Conservation (phyloP, 192 early-diverging fungal species). For the Entophlyctis luteolus region DNA sequence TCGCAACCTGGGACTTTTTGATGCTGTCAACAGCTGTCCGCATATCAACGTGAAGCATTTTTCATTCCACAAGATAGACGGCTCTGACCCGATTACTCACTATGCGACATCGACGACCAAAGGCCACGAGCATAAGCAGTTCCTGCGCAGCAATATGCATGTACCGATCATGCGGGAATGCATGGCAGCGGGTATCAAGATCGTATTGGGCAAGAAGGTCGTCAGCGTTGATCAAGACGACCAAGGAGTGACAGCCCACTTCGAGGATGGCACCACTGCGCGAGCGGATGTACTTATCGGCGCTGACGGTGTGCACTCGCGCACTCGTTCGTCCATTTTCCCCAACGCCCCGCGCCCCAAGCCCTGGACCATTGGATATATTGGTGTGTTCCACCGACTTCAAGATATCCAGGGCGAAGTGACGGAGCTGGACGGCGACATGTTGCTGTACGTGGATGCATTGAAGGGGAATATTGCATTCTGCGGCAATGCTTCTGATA, state of each 20-base stretch:
- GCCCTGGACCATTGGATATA: neutral
- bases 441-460: neutral
- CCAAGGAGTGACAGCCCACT: neutral
- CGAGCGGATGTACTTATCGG: neutral
- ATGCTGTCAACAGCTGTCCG: neutral
- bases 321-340: neutral
- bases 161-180: neutral
- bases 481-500: too few relatives aligned
- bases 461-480: too few relatives aligned
- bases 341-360: neutral
- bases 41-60: neutral
- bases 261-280: neutral
- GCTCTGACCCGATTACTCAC: constrained; percentile 1
- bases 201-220: constrained; percentile 7
- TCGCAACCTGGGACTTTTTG: neutral
- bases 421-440: neutral
- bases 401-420: too few relatives aligned
- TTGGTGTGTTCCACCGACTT: neutral
- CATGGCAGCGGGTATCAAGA: neutral
- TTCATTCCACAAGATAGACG: neutral
- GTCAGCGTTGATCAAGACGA: neutral
- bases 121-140: neutral
- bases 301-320: constrained; percentile 8
- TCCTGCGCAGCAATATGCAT: neutral
- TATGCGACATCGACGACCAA: too few relatives aligned